phyloP scores from a whole-genome alignment of 1,139 yeast species.

The Scheffersomyces segobiensis region DNA sequence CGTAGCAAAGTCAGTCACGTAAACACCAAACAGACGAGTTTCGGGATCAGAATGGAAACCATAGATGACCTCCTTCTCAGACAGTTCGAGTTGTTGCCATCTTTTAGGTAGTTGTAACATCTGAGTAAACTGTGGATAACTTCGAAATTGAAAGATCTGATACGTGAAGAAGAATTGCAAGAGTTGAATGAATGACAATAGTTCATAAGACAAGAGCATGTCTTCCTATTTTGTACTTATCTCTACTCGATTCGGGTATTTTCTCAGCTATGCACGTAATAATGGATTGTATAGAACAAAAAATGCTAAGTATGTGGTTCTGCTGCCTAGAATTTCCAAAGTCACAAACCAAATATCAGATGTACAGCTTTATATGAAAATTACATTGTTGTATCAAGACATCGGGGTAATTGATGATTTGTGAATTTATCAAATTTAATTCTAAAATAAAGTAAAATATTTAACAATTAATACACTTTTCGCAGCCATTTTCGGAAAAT shows the following conservation, averaged over 20 bases:
- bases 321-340: neutral
- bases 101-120: neutral
- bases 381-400: no score
- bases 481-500: neutral
- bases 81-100: neutral
- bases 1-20: constrained; percentile 25
- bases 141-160: neutral
- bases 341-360: no score
- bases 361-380: no score
- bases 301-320: neutral
- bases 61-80: neutral
- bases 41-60: neutral
- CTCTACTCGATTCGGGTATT: neutral
- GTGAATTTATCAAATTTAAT: no score
- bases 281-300: neutral
- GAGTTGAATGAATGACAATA: neutral
- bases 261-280: neutral
- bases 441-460: no score
- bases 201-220: neutral
- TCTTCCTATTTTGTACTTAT: neutral
- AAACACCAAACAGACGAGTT: constrained; percentile 12
- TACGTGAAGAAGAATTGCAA: neutral
- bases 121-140: neutral
- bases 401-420: neutral
- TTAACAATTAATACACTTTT: no score